Conservation (phyloP, 1,139 yeast species). For the Taiozyma onychis region DNA sequence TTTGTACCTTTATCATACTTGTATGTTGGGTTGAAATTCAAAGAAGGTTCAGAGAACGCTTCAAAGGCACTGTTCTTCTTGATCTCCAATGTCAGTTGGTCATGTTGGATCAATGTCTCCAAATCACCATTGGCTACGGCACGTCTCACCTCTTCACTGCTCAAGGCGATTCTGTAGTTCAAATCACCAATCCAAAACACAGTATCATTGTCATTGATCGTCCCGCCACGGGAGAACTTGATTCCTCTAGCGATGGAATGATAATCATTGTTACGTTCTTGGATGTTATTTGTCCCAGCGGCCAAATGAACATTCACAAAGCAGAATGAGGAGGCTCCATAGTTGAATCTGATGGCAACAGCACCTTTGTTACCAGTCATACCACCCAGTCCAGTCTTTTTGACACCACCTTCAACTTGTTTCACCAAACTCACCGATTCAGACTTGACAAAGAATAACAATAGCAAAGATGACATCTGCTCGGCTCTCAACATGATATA, state of each 20-base stretch:
- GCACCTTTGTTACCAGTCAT: conserved; percentile 96
- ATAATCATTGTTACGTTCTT: conserved; percentile 82
- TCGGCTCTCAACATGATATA: conserved; percentile 75
- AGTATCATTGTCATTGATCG: conserved; percentile 67
- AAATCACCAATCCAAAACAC: conserved; percentile 94
- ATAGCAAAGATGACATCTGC: conserved; percentile 80
- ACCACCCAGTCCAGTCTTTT: conserved; percentile 94
- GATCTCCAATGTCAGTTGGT: conserved; percentile 73
- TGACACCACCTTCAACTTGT: conserved; percentile 68
- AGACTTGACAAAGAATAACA: conserved; percentile 60
- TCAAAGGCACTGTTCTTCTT: conserved; percentile 66
- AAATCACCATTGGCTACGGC: conserved; percentile 44
- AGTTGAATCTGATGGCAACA: conserved; percentile 73
- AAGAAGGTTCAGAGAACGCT: conserved; percentile 70
- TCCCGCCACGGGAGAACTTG: conserved; percentile 44
- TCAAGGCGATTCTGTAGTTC: conserved; percentile 72
- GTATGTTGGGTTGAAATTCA: conserved; percentile 83
- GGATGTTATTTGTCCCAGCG: conserved; percentile 75
- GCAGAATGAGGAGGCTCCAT: conserved; percentile 70
- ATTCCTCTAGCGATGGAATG: conserved; percentile 48
- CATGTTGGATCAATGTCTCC: conserved; percentile 55
- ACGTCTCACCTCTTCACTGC: conserved; percentile 61
- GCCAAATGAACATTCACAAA: conserved; percentile 87
- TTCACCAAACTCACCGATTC: conserved; percentile 48
- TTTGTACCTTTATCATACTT: conserved; percentile 83